These are phyloP conservation scores for Aspergillus ellipticus DNA, from an alignment of 495 filamentous ascomycete species.

Conservation along the genomic window DNA sequence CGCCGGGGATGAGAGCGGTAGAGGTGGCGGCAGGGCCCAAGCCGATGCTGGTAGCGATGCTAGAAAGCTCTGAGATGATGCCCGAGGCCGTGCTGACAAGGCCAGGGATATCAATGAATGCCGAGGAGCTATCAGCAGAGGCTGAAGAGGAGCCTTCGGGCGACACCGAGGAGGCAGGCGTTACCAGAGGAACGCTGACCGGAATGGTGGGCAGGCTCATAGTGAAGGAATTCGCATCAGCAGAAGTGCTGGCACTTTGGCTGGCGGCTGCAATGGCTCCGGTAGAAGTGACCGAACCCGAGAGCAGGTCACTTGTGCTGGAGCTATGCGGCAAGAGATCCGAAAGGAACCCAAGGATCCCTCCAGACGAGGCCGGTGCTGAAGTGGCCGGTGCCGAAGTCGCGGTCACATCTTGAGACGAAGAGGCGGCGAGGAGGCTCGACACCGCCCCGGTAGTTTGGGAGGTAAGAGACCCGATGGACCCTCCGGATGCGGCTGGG, in stretches of 20 bases:
- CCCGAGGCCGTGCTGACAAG: conserved; percentile 7
- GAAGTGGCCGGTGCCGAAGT: no score
- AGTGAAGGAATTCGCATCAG: neutral
- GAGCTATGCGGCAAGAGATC: neutral
- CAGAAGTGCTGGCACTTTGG: neutral
- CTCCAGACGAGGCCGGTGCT: neutral
- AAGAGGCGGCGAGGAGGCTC: no score
- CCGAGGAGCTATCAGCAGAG: neutral
- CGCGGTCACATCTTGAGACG: no score
- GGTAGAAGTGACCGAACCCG: neutral
- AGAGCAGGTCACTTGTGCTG: no score
- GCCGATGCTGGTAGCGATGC: conserved; percentile 3
- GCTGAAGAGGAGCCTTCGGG: no score
- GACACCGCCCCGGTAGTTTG: no score
- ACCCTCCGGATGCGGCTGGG: neutral
- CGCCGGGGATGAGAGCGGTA: neutral
- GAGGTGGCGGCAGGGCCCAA: neutral
- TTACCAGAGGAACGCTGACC: conserved; percentile 25
- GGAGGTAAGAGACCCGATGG: neutral
- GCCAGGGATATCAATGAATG: conserved; percentile 9
- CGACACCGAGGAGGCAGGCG: conserved; percentile 6
- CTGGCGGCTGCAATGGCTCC: neutral
- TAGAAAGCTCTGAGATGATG: neutral
- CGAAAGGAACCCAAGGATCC: neutral
- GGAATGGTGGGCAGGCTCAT: conserved; percentile 19